These are phyloP conservation scores for Cylindrodendrum hubeiense DNA, from an alignment of 2,329 filamentous ascomycete species.

Conservation along the genomic window DNA sequence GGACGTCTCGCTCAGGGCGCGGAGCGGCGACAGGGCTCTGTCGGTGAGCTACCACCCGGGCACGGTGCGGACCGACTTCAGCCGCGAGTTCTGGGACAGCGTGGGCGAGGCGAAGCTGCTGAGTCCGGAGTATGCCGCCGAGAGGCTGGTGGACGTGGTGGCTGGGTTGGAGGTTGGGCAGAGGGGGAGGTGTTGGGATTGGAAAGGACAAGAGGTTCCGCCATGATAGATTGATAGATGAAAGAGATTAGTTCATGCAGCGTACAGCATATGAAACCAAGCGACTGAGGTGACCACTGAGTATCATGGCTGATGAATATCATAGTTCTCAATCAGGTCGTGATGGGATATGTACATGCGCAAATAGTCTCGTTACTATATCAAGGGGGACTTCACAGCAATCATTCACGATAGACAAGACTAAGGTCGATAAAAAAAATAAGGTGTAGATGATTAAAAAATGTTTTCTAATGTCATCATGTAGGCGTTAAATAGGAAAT, in stretches of 20 bases:
- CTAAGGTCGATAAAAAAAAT: no score
- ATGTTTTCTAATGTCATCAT: constrained; percentile 34
- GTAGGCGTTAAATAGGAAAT: constrained; percentile 36
- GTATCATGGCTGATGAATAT: no score
- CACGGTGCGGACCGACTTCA: constrained; percentile 82
- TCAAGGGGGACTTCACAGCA: neutral
- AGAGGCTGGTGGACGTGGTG: constrained; percentile 72
- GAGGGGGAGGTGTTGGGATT: constrained; percentile 77
- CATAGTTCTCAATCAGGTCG: no score
- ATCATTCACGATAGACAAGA: no score
- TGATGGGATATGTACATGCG: no score
- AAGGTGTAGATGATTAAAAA: neutral
- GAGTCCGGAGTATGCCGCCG: constrained; percentile 73
- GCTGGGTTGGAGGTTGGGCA: constrained; percentile 60
- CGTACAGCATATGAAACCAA: no score
- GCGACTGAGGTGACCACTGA: no score
- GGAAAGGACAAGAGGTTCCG: constrained; percentile 70
- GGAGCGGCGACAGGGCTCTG: constrained; percentile 72
- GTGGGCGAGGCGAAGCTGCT: constrained; percentile 74
- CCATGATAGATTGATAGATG: neutral
- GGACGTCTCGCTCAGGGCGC: constrained; percentile 73
- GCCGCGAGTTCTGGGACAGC: constrained; percentile 77
- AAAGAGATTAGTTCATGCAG: no score
- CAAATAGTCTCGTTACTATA: no score
- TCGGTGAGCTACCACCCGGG: constrained; percentile 82